Percentiles rank a stretch among this genome's conserved stretches.
Conservation (phyloP, 2,329 filamentous ascomycete species). For the Verticillium tricorpus region DNA sequence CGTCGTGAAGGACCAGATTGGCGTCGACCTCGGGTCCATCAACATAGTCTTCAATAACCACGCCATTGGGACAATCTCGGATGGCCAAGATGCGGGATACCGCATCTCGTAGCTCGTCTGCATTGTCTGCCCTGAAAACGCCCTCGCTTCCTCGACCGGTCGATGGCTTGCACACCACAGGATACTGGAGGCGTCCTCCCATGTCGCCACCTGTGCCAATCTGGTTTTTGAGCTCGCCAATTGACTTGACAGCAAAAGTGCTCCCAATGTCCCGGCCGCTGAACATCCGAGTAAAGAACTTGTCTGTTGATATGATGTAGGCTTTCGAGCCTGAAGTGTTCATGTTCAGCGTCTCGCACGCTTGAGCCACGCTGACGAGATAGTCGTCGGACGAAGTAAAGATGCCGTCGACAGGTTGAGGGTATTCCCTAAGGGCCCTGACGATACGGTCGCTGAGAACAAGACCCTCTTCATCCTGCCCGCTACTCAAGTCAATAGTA, state of each 20-base stretch:
- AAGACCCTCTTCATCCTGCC: conserved; percentile 9
- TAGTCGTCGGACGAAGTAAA: conserved; percentile 27
- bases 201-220: neutral
- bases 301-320: neutral
- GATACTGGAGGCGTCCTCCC: conserved; percentile 11
- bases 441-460: conserved; percentile 22
- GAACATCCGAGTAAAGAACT: neutral
- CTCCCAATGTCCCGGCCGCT: conserved; percentile 21
- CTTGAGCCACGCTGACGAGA: conserved; percentile 22
- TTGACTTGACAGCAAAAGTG: conserved; percentile 13
- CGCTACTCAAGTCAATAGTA: conserved; percentile 19
- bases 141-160: conserved; percentile 25
- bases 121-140: conserved; percentile 24
- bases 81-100: conserved; percentile 11
- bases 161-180: conserved; percentile 31
- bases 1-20: conserved; percentile 33
- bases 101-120: conserved; percentile 19
- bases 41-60: conserved; percentile 33
- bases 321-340: conserved; percentile 19
- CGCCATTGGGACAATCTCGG: conserved; percentile 9
- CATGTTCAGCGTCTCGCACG: conserved; percentile 24
- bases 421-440: conserved; percentile 18
- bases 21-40: conserved; percentile 37
- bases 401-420: conserved; percentile 27
- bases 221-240: conserved; percentile 12